phyloP scores from a whole-genome alignment of 1,284 basidiomycete genomes.

The Apiotrichum mycotoxinovorans region DNA sequence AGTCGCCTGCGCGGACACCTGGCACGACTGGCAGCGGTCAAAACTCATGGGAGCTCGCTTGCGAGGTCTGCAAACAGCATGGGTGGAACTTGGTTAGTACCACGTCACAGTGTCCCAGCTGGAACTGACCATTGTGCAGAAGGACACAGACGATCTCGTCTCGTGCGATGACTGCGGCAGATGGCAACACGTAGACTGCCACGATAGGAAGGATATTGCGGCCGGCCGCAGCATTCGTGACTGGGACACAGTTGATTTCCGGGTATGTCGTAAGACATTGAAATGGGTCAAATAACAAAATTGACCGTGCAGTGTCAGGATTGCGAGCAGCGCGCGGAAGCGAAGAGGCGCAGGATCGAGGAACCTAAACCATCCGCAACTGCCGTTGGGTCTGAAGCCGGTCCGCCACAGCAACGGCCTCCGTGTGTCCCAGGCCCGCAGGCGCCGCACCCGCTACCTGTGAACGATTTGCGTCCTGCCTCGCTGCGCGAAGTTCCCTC shows the following conservation, averaged over 20 bases:
- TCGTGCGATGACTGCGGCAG: conserved; percentile 55
- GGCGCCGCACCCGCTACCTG: too few relatives aligned
- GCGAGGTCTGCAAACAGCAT: conserved; percentile 52
- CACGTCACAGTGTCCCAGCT: neutral
- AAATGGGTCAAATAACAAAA: neutral
- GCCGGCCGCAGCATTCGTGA: conserved; percentile 37
- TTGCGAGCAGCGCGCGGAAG: conserved; percentile 26
- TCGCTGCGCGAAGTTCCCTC: too few relatives aligned
- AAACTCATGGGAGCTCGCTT: conserved; percentile 52
- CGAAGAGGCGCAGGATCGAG: conserved; percentile 25
- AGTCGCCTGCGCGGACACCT: neutral
- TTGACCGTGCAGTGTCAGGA: conserved; percentile 36
- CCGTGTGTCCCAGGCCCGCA: too few relatives aligned
- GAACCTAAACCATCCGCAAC: neutral
- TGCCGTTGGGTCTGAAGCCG: too few relatives aligned
- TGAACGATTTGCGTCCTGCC: too few relatives aligned
- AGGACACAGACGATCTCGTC: conserved; percentile 51
- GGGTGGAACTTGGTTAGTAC: conserved; percentile 52
- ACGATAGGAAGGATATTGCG: conserved; percentile 39
- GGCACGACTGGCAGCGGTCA: neutral
- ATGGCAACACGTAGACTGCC: conserved; percentile 52
- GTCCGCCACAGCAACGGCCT: too few relatives aligned
- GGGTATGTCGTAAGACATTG: conserved; percentile 20
- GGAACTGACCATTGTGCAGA: neutral
- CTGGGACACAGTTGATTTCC: conserved; percentile 50